phyloP scores from a whole-genome alignment of 768 basidiomycete genomes.

The Heimioporus sp. region DNA sequence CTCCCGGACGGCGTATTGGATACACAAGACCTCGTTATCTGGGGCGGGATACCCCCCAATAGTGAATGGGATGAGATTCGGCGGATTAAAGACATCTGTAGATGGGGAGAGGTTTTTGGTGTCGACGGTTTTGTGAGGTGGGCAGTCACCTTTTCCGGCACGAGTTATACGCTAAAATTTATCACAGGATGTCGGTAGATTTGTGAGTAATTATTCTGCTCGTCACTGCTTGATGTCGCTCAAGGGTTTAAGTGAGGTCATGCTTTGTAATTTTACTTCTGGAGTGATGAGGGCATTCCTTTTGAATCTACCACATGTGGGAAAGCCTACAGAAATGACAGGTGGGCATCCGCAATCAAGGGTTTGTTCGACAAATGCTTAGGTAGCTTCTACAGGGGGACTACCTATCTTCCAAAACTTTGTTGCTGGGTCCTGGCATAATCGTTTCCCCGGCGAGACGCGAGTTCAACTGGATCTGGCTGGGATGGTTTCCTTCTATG shows the following conservation, averaged over 20 bases:
- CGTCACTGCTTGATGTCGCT: too few relatives aligned
- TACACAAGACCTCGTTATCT: neutral
- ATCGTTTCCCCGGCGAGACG: conserved; percentile 35
- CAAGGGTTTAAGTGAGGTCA: neutral
- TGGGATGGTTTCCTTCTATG: conserved; percentile 37
- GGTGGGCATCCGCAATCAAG: neutral
- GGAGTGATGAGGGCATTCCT: neutral
- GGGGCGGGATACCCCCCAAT: neutral
- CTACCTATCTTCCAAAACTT: neutral
- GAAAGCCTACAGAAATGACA: neutral
- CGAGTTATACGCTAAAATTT: neutral
- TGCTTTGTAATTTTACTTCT: neutral
- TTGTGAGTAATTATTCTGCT: conserved; percentile 31
- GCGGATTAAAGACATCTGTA: neutral
- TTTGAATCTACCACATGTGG: too few relatives aligned
- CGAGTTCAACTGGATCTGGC: conserved; percentile 34
- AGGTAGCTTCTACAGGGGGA: neutral
- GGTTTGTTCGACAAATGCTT: neutral
- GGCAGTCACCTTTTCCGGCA: neutral
- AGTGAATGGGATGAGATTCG: neutral
- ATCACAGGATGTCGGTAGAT: conserved; percentile 8
- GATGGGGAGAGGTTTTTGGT: neutral
- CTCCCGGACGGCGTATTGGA: neutral
- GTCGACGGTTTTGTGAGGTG: neutral
- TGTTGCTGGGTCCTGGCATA: conserved; percentile 30